Percentiles rank a stretch among this genome's conserved stretches.
Evolutionary conservation across 176 grass and related monocot species (phyloP).

Genomic region (Poa pratensis): DNA sequence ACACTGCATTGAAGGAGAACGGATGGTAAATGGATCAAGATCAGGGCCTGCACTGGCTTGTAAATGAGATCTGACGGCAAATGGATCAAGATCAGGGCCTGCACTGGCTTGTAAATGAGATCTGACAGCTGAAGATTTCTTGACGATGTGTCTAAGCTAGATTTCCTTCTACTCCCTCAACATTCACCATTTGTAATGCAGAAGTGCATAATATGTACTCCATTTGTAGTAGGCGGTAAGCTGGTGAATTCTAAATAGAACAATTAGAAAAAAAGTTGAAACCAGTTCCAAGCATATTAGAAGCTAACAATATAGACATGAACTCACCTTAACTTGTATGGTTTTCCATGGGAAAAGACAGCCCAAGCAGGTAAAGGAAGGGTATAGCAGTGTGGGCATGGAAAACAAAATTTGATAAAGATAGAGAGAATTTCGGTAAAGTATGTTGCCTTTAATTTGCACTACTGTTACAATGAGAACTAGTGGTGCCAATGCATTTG

Average conservation of each 20-base stretch:
- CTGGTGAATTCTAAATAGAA: background rate
- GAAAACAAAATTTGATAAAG: background rate
- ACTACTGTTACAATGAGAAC: background rate
- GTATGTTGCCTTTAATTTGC: background rate
- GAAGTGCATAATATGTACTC: background rate
- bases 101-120: no score
- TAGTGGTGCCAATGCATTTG: background rate
- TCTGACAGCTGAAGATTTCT: no score
- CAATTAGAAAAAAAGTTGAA: background rate
- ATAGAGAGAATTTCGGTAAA: background rate
- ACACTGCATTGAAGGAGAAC: no score
- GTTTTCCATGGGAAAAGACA: background rate
- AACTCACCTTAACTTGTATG: background rate
- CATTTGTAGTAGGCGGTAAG: no score
- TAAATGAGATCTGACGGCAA: no score
- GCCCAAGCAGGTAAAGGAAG: slow-evolving; percentile 14
- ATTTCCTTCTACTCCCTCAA: no score
- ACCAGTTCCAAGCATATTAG: background rate
- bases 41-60: no score
- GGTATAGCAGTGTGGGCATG: background rate
- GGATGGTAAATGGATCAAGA: no score
- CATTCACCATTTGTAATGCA: background rate
- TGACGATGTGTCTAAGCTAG: no score
- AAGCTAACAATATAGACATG: background rate
- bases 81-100: no score